Conservation (phyloP, 1,284 basidiomycete species). For the Malassezia brasiliensis region DNA sequence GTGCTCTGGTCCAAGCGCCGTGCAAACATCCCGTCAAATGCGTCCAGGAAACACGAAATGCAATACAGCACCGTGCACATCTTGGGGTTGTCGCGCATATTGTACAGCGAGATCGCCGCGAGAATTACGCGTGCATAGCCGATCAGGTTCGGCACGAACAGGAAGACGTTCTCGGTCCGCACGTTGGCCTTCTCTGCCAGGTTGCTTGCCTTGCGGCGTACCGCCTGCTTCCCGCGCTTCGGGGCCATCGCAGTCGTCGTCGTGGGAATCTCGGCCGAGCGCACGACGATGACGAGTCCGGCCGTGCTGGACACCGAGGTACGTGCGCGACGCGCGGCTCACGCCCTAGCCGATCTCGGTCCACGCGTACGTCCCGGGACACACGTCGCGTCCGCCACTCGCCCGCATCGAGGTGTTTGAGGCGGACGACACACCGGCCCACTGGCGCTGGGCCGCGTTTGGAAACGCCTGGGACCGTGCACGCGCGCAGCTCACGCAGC, state of each 20-base stretch:
- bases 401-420: neutral
- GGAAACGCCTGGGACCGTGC: neutral
- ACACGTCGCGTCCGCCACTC: neutral
- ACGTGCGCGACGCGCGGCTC: neutral
- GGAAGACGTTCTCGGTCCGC: constrained; percentile 36
- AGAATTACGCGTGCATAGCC: constrained; percentile 86
- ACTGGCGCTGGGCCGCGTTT: constrained; percentile 1
- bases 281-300: neutral
- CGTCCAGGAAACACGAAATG: constrained; percentile 87
- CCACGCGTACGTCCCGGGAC: neutral
- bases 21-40: constrained; percentile 90
- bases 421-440: neutral
- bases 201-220: neutral
- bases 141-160: constrained; percentile 94
- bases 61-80: constrained; percentile 82
- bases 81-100: constrained; percentile 73
- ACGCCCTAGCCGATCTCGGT: neutral
- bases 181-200: too few species aligned
- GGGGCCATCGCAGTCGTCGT: constrained; percentile 7
- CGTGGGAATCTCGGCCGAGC: neutral
- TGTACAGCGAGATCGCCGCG: constrained; percentile 78
- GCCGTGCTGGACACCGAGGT: constrained; percentile 13
- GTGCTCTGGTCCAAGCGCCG: constrained; percentile 73
- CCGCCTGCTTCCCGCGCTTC: constrained; percentile 20
- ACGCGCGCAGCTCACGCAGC: neutral